phyloP scores from a whole-genome alignment of 2,329 filamentous ascomycete species.

The Huntiella bhutanensis region DNA sequence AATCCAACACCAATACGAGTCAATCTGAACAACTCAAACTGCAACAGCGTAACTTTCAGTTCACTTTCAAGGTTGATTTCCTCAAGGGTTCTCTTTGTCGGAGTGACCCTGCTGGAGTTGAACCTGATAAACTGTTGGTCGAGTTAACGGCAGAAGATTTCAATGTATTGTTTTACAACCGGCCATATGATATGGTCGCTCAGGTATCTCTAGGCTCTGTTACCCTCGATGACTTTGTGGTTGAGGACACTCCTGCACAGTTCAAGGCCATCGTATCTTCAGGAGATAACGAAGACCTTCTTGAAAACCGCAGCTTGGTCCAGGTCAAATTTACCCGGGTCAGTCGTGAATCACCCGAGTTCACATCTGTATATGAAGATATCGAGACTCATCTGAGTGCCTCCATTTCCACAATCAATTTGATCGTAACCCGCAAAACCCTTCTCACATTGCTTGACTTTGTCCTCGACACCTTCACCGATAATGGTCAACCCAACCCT shows the following conservation, averaged over 20 bases:
- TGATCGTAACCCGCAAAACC: conserved; percentile 85
- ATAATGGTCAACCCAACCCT: conserved; percentile 23
- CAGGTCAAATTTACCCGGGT: conserved; percentile 78
- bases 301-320: conserved; percentile 64
- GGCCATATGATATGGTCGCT: conserved; percentile 82
- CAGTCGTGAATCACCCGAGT: conserved; percentile 80
- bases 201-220: conserved; percentile 76
- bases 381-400: conserved; percentile 87
- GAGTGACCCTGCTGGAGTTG: conserved; percentile 59
- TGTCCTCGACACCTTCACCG: conserved; percentile 76
- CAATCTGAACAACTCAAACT: conserved; percentile 28
- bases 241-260: conserved; percentile 70
- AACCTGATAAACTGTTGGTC: conserved; percentile 65
- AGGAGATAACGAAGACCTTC: conserved; percentile 49
- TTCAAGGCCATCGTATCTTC: conserved; percentile 98
- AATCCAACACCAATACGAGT: conserved; percentile 23
- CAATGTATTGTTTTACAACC: conserved; percentile 67
- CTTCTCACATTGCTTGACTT: conserved; percentile 87
- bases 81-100: conserved; percentile 83
- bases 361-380: conserved; percentile 77
- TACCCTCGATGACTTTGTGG: conserved; percentile 71
- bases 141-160: conserved; percentile 85
- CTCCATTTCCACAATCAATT: conserved; percentile 82
- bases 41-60: conserved; percentile 82
- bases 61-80: conserved; percentile 89